These are phyloP conservation scores for Annulohypoxylon moriforme DNA, from an alignment of 495 filamentous ascomycete species.

Conservation along the genomic window DNA sequence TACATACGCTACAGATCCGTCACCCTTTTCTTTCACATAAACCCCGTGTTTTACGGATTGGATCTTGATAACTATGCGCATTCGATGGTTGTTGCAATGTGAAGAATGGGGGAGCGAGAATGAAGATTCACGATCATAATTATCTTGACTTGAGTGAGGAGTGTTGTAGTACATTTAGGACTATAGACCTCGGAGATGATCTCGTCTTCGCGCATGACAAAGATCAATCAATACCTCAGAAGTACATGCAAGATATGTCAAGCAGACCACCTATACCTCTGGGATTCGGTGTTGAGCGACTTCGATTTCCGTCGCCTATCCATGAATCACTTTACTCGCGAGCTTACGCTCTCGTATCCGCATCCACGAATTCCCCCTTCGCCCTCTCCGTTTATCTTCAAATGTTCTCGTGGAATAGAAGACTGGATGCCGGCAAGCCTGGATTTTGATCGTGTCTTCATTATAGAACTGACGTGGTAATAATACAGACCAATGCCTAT, in stretches of 20 bases:
- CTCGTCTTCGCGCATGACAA: background rate
- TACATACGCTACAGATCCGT: background rate
- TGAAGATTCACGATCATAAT: background rate
- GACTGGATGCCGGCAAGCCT: slow-evolving; percentile 1
- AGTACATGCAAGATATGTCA: background rate
- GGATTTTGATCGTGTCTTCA: slow-evolving; percentile 10
- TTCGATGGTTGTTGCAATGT: background rate
- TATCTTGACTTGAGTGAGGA: background rate
- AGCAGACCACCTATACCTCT: background rate
- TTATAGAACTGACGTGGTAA: slow-evolving; percentile 26
- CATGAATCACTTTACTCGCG: background rate
- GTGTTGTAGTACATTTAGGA: background rate
- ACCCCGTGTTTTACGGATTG: background rate
- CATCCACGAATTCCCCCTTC: background rate
- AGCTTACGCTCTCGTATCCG: slow-evolving; percentile 1
- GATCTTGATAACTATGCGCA: background rate
- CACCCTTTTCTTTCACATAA: background rate
- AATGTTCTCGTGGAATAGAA: background rate
- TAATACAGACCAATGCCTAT: slow-evolving; percentile 22
- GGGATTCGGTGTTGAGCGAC: background rate
- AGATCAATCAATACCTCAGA: background rate
- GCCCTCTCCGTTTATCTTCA: background rate
- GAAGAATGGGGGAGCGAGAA: background rate
- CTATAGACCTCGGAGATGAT: background rate
- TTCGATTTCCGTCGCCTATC: background rate